These are phyloP conservation scores for Aspergillus cristatus DNA, from an alignment of 495 filamentous ascomycete genomes.

Conservation along the genomic window DNA sequence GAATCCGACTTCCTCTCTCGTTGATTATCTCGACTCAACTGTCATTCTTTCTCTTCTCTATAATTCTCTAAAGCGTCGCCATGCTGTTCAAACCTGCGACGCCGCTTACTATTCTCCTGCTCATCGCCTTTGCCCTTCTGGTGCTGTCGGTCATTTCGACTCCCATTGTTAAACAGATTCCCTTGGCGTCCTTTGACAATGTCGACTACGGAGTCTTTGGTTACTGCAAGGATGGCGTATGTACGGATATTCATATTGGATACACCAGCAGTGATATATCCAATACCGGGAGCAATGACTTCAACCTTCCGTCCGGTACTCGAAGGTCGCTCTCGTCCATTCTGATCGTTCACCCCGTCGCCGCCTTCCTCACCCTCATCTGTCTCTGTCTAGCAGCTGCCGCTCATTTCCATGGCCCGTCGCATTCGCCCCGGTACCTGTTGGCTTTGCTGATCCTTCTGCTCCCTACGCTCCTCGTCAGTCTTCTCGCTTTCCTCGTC, in stretches of 20 bases:
- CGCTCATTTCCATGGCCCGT: constrained; percentile 81
- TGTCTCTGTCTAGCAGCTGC: constrained; percentile 70
- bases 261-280: constrained; percentile 68
- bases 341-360: constrained; percentile 86
- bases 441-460: constrained; percentile 76
- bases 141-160: constrained; percentile 87
- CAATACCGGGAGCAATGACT: constrained; percentile 40
- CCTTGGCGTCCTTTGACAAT: constrained; percentile 64
- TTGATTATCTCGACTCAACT: too few species aligned
- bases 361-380: constrained; percentile 74
- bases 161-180: constrained; percentile 78
- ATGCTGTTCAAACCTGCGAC: constrained; percentile 83
- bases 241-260: constrained; percentile 70
- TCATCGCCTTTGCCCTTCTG: constrained; percentile 76
- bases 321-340: constrained; percentile 84
- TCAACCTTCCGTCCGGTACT: constrained; percentile 63
- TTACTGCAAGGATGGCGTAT: constrained; percentile 58
- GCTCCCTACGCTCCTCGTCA: constrained; percentile 74
- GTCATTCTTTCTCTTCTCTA: too few species aligned
- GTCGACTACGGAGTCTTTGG: constrained; percentile 91
- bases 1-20: too few species aligned
- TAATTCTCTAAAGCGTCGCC: constrained; percentile 6
- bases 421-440: constrained; percentile 88
- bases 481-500: constrained; percentile 81
- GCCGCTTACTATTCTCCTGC: constrained; percentile 76